Percentiles rank a stretch among this genome's conserved stretches.
phyloP scores from a whole-genome alignment of 495 filamentous ascomycete genomes.

The Margaritispora aquatica region DNA sequence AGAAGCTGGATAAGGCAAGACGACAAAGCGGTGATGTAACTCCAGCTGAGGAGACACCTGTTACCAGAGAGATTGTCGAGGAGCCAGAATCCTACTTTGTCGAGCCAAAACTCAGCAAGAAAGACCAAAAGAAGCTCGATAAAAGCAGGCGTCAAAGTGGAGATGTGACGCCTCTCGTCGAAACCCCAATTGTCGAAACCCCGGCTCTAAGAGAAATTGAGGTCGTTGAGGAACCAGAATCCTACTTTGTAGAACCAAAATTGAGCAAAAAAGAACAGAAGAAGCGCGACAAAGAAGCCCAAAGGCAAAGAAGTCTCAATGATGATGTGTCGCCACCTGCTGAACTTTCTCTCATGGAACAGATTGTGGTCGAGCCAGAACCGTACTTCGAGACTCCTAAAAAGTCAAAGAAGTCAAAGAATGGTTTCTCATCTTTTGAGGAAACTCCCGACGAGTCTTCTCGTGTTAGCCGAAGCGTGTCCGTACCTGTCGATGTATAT shows the following conservation, averaged over 20 bases:
- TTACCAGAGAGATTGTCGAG: slow-evolving; percentile 19
- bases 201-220: not conserved
- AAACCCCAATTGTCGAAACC: not conserved
- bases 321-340: slow-evolving; percentile 14
- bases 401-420: slow-evolving; percentile 24
- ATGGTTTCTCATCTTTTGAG: slow-evolving; percentile 14
- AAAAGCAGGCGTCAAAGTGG: slow-evolving; percentile 24
- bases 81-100: slow-evolving; percentile 34
- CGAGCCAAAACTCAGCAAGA: slow-evolving; percentile 27
- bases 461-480: slow-evolving; percentile 10
- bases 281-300: slow-evolving; percentile 29
- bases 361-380: slow-evolving; percentile 21
- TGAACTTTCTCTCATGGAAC: slow-evolving; percentile 7
- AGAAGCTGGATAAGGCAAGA: slow-evolving; percentile 29
- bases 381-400: slow-evolving; percentile 20
- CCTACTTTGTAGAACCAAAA: slow-evolving; percentile 28
- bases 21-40: slow-evolving; percentile 19
- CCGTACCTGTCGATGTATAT: slow-evolving; percentile 28
- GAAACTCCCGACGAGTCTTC: slow-evolving; percentile 12
- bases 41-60: slow-evolving; percentile 6
- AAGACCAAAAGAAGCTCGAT: slow-evolving; percentile 32
- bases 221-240: slow-evolving; percentile 31
- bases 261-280: slow-evolving; percentile 33
- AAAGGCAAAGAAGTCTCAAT: slow-evolving; percentile 17
- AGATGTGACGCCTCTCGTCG: slow-evolving; percentile 6